Conservation (phyloP, 495 filamentous ascomycete genomes). For the Trichoderma asperelloides region DNA sequence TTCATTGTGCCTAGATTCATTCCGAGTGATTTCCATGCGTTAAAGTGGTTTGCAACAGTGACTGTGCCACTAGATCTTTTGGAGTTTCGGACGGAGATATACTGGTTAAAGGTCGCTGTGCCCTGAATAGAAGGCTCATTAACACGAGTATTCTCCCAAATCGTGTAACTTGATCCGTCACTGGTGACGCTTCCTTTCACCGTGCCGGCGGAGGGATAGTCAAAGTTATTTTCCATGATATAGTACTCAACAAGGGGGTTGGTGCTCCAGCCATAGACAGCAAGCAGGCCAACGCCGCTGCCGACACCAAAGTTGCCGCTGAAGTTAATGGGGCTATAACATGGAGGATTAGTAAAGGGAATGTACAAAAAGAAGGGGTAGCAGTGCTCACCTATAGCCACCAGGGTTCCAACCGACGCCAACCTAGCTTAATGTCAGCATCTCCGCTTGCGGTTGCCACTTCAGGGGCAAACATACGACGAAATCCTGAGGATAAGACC, state of each 20-base stretch:
- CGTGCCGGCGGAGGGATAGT: constrained; percentile 32
- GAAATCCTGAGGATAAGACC: not conserved
- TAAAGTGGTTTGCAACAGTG: constrained; percentile 50
- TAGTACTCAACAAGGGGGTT: constrained; percentile 55
- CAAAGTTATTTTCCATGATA: constrained; percentile 45
- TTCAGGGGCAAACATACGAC: not conserved
- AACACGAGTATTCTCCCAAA: constrained; percentile 47
- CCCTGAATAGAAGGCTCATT: constrained; percentile 50
- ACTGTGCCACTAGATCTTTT: constrained; percentile 43
- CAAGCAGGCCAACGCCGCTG: constrained; percentile 10
- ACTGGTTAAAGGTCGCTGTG: constrained; percentile 46
- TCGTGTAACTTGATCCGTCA: constrained; percentile 55
- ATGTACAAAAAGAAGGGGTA: not conserved
- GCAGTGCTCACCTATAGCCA: not conserved
- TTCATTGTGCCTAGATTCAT: constrained; percentile 44
- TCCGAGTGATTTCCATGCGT: constrained; percentile 46
- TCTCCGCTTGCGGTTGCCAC: too few relatives aligned
- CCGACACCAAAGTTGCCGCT: constrained; percentile 2
- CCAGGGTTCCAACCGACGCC: not conserved
- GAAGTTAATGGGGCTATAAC: not conserved
- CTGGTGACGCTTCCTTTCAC: constrained; percentile 40
- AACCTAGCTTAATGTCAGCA: too few relatives aligned
- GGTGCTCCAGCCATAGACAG: constrained; percentile 52
- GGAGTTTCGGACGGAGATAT: constrained; percentile 41
- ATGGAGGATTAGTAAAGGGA: not conserved